Evolutionary conservation across 1,139 yeast genomes (phyloP).

Genomic region (Saccharomyces hybrid): DNA sequence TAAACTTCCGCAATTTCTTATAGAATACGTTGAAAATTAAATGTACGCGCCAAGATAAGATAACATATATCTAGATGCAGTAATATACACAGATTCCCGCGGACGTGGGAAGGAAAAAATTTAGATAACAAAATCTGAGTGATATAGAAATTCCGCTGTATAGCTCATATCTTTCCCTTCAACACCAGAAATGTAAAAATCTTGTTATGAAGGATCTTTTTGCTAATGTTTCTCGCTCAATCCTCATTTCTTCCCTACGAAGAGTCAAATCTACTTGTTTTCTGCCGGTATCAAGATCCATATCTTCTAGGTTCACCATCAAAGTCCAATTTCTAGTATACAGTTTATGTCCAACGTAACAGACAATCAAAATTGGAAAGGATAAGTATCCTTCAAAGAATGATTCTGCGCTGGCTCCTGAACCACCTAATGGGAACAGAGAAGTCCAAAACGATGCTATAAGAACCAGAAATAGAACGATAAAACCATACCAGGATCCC

Average conservation of each 20-base stretch:
- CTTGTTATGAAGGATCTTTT: constrained; percentile 48
- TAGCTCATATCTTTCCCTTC: constrained; percentile 1
- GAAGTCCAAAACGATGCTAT: constrained; percentile 66
- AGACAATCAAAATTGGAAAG: constrained; percentile 50
- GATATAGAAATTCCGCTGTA: not conserved
- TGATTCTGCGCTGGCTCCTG: constrained; percentile 45
- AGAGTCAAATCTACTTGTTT: constrained; percentile 58
- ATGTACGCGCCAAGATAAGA: not conserved
- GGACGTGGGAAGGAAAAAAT: not conserved
- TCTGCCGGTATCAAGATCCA: constrained; percentile 67
- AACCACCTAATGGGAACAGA: constrained; percentile 51
- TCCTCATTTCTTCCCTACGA: constrained; percentile 56
- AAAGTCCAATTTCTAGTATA: constrained; percentile 49
- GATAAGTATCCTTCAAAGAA: constrained; percentile 61
- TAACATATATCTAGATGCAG: not conserved
- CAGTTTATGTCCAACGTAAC: constrained; percentile 50
- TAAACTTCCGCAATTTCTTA: not conserved
- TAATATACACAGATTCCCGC: not conserved
- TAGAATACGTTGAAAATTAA: not conserved
- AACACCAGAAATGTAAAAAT: constrained; percentile 51
- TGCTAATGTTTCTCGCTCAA: constrained; percentile 48
- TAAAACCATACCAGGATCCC: constrained; percentile 47
- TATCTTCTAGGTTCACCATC: constrained; percentile 42
- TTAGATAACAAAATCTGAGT: not conserved
- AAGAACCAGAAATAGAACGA: constrained; percentile 43